Conservation (phyloP, 1,139 yeast genomes). For the Zygoascus sp. region DNA sequence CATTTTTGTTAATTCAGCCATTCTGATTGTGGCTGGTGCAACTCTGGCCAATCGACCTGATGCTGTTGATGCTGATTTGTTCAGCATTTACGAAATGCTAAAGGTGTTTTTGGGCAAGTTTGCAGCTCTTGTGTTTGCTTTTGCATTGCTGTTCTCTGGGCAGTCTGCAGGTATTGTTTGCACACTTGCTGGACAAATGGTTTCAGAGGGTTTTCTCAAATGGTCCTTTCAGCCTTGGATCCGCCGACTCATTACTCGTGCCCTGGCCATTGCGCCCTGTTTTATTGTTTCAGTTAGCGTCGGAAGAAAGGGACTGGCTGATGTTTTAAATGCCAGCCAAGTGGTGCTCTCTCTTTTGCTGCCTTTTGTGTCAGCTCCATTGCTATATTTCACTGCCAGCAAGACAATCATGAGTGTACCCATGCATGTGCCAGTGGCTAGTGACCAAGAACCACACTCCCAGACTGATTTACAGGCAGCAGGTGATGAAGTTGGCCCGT, state of each 20-base stretch:
- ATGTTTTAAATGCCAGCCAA: slow-evolving; percentile 78
- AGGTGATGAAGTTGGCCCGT: slow-evolving; percentile 4
- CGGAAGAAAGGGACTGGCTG: slow-evolving; percentile 83
- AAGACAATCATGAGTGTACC: slow-evolving; percentile 72
- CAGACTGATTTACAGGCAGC: slow-evolving; percentile 7
- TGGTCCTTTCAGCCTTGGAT: slow-evolving; percentile 87
- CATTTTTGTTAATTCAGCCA: slow-evolving; percentile 78
- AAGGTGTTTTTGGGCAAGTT: slow-evolving; percentile 73
- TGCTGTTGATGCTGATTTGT: slow-evolving; percentile 81
- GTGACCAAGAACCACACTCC: slow-evolving; percentile 9
- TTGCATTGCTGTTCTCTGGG: slow-evolving; percentile 91
- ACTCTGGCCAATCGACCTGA: slow-evolving; percentile 64
- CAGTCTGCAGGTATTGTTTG: slow-evolving; percentile 98
- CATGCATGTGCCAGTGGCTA: slow-evolving; percentile 6
- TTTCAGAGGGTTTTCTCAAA: slow-evolving; percentile 83
- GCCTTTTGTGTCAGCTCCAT: slow-evolving; percentile 88
- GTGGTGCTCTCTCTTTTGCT: slow-evolving; percentile 78
- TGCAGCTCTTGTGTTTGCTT: slow-evolving; percentile 88
- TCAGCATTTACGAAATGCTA: slow-evolving; percentile 75
- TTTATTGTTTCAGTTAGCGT: slow-evolving; percentile 67
- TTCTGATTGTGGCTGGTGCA: slow-evolving; percentile 80
- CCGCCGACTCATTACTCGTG: slow-evolving; percentile 76
- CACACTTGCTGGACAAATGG: slow-evolving; percentile 95
- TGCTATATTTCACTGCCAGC: slow-evolving; percentile 76
- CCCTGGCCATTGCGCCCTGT: slow-evolving; percentile 86